A percentile compares a stretch with the other conserved stretches of the same genome.
These are phyloP conservation scores for Myriosclerotinia scirpicola DNA, from an alignment of 2,329 filamentous ascomycete species.

Conservation along the genomic window DNA sequence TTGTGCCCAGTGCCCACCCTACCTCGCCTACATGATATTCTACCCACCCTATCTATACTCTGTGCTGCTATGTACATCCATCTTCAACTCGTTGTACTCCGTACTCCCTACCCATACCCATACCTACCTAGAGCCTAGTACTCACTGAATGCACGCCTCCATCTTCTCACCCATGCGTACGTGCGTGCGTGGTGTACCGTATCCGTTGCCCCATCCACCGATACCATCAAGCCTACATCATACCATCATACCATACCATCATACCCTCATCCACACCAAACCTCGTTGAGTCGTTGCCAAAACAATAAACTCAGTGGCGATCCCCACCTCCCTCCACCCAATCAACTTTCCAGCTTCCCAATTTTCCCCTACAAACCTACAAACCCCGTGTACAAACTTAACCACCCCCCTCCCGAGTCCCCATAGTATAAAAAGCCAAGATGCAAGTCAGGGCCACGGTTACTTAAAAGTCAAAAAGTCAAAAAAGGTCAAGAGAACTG, in stretches of 20 bases:
- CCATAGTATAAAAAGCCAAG: too few relatives aligned
- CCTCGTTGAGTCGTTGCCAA: not conserved
- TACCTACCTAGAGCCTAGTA: not conserved
- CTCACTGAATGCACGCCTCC: too few relatives aligned
- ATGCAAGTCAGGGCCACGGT: not conserved
- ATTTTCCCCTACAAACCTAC: not conserved
- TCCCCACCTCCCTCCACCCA: not conserved
- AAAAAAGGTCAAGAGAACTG: not conserved
- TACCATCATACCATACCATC: too few relatives aligned
- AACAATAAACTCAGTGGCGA: not conserved
- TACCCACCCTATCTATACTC: not conserved
- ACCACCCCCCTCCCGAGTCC: too few relatives aligned
- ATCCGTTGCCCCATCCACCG: not conserved
- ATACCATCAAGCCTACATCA: too few relatives aligned
- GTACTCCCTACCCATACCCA: not conserved
- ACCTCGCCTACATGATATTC: not conserved
- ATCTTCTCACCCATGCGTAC: not conserved
- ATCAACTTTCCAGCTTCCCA: not conserved
- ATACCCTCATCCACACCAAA: not conserved
- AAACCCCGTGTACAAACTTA: too few relatives aligned
- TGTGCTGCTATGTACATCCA: too few relatives aligned
- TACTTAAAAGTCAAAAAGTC: too few relatives aligned
- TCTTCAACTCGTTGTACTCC: not conserved
- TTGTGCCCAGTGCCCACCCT: not conserved
- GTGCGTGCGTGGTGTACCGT: not conserved